A percentile compares a stretch with the other conserved stretches of the same genome.
Conservation (phyloP, 345 rosid species). For the Eucalyptus polybractea region DNA sequence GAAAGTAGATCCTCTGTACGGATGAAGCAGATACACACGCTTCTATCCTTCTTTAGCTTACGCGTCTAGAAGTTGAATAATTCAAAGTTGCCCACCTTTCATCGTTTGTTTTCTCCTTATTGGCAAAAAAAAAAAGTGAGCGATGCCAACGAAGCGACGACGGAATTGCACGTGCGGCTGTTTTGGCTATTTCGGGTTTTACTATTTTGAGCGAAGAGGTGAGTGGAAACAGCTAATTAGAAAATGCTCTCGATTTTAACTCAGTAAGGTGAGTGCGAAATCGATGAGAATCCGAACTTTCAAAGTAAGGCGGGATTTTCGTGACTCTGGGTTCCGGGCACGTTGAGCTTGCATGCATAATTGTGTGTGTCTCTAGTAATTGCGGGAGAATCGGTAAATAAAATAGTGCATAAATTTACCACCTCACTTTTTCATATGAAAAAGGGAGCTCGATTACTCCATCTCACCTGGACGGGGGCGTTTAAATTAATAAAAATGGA, state of each 20-base stretch:
- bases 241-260: not conserved
- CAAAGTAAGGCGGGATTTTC: not conserved
- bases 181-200: not conserved
- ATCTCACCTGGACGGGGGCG: too few species aligned
- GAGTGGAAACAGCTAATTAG: not conserved
- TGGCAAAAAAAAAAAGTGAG: not conserved
- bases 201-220: not conserved
- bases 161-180: not conserved
- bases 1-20: not conserved
- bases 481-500: too few species aligned
- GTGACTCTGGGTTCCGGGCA: not conserved
- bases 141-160: not conserved
- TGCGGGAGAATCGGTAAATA: not conserved
- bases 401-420: not conserved
- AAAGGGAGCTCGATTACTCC: too few species aligned
- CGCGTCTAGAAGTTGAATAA: not conserved
- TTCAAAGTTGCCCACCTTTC: not conserved
- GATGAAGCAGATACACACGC: not conserved
- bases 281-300: not conserved
- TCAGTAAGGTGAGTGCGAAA: not conserved
- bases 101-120: not conserved
- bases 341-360: not conserved
- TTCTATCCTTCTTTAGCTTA: not conserved
- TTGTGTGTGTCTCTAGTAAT: not conserved
- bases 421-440: too few species aligned